These are phyloP conservation scores for Celoporthe dispersa DNA, from an alignment of 2,329 filamentous ascomycete species.

Conservation along the genomic window DNA sequence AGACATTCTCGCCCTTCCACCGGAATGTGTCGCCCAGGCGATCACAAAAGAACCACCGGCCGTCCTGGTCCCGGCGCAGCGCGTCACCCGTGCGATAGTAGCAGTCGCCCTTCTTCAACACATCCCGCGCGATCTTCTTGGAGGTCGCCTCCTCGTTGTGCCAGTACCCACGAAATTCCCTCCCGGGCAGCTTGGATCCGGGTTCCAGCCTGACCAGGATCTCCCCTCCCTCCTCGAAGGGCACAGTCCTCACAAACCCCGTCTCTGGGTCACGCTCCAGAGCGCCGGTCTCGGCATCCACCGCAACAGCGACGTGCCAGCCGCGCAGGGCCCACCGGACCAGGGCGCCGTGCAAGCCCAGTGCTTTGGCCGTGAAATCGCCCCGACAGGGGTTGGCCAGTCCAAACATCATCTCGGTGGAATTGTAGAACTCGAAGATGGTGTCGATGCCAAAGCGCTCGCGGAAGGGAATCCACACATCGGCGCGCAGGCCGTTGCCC, in stretches of 20 bases:
- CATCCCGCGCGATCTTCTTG: conserved; percentile 67
- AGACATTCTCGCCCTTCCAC: conserved; percentile 75
- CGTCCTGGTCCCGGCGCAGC: conserved; percentile 63
- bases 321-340: conserved; percentile 57
- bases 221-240: conserved; percentile 74
- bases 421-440: conserved; percentile 78
- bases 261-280: conserved; percentile 69
- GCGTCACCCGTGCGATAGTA: conserved; percentile 74
- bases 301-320: conserved; percentile 66
- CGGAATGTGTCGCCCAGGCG: conserved; percentile 73
- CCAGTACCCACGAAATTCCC: conserved; percentile 71
- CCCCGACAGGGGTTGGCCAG: conserved; percentile 65
- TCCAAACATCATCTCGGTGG: conserved; percentile 71
- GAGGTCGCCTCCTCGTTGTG: conserved; percentile 68
- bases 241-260: conserved; percentile 65
- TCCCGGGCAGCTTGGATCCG: conserved; percentile 42
- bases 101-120: conserved; percentile 69
- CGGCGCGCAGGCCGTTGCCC: conserved; percentile 70
- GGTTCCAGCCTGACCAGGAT: conserved; percentile 66
- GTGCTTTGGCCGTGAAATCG: conserved; percentile 64
- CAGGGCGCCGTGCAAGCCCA: conserved; percentile 73
- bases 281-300: conserved; percentile 70
- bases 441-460: conserved; percentile 66
- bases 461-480: conserved; percentile 69
- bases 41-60: conserved; percentile 72